These are phyloP conservation scores for Aspergillus mulundensis DNA, from an alignment of 495 filamentous ascomycete genomes.

Conservation along the genomic window DNA sequence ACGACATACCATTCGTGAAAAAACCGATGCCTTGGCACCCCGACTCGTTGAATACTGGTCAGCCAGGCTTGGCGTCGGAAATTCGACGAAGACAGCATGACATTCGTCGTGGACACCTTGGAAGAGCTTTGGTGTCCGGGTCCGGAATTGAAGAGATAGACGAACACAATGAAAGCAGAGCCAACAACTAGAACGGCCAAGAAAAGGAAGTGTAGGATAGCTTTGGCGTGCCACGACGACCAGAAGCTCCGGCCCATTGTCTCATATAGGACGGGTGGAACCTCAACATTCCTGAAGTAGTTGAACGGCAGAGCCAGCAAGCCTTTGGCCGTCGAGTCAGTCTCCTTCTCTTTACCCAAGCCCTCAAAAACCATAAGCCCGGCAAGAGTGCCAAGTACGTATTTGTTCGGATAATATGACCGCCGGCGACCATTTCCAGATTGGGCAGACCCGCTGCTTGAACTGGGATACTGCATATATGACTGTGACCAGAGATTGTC, in stretches of 20 bases:
- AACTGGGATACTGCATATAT: slow-evolving; percentile 32
- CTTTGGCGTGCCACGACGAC: slow-evolving; percentile 39
- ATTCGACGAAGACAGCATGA: slow-evolving; percentile 74
- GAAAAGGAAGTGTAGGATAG: slow-evolving; percentile 46
- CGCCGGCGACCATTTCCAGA: slow-evolving; percentile 29
- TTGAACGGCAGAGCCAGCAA: slow-evolving; percentile 64
- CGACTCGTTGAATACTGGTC: slow-evolving; percentile 89
- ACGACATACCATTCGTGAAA: slow-evolving; percentile 80
- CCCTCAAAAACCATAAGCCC: slow-evolving; percentile 89
- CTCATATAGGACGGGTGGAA: slow-evolving; percentile 23
- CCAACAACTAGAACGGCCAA: slow-evolving; percentile 62
- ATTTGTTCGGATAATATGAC: slow-evolving; percentile 55
- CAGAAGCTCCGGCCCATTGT: slow-evolving; percentile 28
- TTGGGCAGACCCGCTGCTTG: slow-evolving; percentile 10
- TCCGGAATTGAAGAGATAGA: slow-evolving; percentile 61
- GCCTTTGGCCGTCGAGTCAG: slow-evolving; percentile 62
- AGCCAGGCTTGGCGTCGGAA: slow-evolving; percentile 89
- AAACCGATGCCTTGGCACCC: slow-evolving; percentile 85
- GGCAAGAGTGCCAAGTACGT: slow-evolving; percentile 89
- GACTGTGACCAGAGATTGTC: slow-evolving; percentile 39
- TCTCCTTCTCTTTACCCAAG: slow-evolving; percentile 49
- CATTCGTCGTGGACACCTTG: slow-evolving; percentile 31
- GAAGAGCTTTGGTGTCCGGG: slow-evolving; percentile 35
- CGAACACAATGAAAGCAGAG: slow-evolving; percentile 62
- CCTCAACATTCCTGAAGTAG: slow-evolving; percentile 36